A percentile compares a stretch with the other conserved stretches of the same genome.
phyloP scores from a whole-genome alignment of 2,329 filamentous ascomycete species.

The Fusarium piperis region DNA sequence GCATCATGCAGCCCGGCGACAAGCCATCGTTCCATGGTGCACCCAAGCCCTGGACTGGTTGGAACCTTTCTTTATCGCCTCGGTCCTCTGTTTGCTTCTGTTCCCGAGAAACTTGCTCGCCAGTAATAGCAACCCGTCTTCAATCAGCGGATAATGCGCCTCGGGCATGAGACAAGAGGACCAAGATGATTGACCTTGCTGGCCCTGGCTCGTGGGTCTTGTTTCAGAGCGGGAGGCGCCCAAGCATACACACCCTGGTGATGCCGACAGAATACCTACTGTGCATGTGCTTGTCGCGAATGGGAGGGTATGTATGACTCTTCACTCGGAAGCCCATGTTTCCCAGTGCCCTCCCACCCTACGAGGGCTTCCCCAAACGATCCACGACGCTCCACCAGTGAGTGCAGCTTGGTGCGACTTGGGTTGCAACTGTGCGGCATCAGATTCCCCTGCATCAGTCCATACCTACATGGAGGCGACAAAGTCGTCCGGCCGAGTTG shows the following conservation, averaged over 20 bases:
- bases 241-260: constrained; percentile 15
- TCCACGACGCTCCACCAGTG: constrained; percentile 14
- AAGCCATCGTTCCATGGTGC: constrained; percentile 9
- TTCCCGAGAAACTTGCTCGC: background rate
- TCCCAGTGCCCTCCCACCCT: constrained; percentile 5
- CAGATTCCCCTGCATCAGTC: constrained; percentile 26
- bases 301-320: constrained; percentile 10
- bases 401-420: constrained; percentile 16
- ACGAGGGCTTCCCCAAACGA: constrained; percentile 13
- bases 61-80: background rate
- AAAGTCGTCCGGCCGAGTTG: background rate
- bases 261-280: constrained; percentile 8
- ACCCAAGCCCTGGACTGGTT: constrained; percentile 7
- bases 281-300: constrained; percentile 1
- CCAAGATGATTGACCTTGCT: background rate
- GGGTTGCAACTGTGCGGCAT: constrained; percentile 14
- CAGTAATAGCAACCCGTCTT: background rate
- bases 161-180: background rate
- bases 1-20: constrained; percentile 14
- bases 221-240: constrained; percentile 13
- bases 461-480: constrained; percentile 11
- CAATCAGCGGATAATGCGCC: background rate
- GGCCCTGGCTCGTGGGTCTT: constrained; percentile 5
- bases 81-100: background rate
- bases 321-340: background rate